Conservation (phyloP, 2,329 filamentous ascomycete species). For the Aspergillus tubingensis region DNA sequence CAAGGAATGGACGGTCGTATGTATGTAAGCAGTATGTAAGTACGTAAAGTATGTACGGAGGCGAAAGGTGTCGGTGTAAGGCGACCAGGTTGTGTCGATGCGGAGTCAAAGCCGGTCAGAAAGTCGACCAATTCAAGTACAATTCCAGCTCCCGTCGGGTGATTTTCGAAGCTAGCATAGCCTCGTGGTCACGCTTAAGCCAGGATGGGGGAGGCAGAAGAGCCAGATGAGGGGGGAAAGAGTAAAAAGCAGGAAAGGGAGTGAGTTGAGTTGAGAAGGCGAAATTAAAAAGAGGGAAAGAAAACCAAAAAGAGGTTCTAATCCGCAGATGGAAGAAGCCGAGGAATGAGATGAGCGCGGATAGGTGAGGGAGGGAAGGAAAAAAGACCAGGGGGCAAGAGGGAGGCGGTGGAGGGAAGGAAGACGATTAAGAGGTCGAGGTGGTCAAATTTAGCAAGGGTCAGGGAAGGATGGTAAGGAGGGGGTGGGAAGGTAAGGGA, state of each 20-base stretch:
- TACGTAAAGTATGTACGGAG: constrained; percentile 12
- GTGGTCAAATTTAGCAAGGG: constrained; percentile 21
- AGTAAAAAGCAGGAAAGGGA: neutral
- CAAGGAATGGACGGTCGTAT: constrained; percentile 11
- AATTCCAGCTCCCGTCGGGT: constrained; percentile 31
- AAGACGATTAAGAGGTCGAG: constrained; percentile 20
- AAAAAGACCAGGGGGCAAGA: constrained; percentile 17
- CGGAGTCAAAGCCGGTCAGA: constrained; percentile 27
- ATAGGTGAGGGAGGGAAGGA: constrained; percentile 13
- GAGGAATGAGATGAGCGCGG: constrained; percentile 17
- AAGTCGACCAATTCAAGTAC: constrained; percentile 29
- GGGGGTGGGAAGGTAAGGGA: constrained; percentile 17
- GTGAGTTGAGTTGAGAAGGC: constrained; percentile 5
- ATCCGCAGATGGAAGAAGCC: constrained; percentile 18
- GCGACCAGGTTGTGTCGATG: constrained; percentile 28
- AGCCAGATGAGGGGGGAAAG: constrained; percentile 6
- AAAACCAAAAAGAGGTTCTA: constrained; percentile 19
- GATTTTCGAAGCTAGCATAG: constrained; percentile 37
- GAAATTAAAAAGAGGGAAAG: constrained; percentile 10
- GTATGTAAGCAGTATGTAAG: constrained; percentile 19
- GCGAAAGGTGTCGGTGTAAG: constrained; percentile 18
- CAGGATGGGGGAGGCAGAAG: constrained; percentile 14
- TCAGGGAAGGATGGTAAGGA: constrained; percentile 24
- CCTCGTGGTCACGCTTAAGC: constrained; percentile 31
- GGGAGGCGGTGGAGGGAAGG: constrained; percentile 19